Percentiles rank a stretch among this genome's conserved stretches.
Conservation (phyloP, 768 basidiomycete genomes). For the Rhodotorula paludigena region DNA sequence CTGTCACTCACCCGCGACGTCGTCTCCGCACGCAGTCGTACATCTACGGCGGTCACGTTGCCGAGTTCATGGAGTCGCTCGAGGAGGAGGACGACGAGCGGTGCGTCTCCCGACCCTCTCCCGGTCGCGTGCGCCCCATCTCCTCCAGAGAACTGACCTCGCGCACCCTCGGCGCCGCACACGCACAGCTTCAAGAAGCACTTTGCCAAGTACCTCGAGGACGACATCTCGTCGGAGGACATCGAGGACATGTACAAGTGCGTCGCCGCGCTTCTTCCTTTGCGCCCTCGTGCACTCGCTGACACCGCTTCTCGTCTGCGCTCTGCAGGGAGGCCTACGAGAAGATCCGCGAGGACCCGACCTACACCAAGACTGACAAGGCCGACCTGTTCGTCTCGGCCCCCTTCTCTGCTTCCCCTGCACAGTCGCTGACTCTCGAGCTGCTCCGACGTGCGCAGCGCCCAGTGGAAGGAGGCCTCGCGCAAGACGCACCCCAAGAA, state of each 20-base stretch:
- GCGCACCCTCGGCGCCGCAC: too few species aligned
- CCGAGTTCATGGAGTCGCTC: constrained; percentile 98
- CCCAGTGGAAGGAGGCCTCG: constrained; percentile 74
- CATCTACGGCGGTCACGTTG: constrained; percentile 71
- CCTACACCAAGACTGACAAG: constrained; percentile 73
- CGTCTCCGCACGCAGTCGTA: constrained; percentile 64
- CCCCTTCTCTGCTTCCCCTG: too few species aligned
- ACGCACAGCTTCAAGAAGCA: constrained; percentile 84
- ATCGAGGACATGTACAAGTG: constrained; percentile 82
- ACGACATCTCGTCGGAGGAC: constrained; percentile 90
- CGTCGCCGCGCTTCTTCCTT: background rate
- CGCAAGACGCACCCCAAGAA: constrained; percentile 48
- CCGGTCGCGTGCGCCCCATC: too few species aligned
- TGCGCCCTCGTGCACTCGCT: background rate
- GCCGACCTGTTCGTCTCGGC: too few species aligned
- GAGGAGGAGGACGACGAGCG: constrained; percentile 99
- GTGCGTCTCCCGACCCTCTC: constrained; percentile 50
- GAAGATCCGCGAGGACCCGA: constrained; percentile 90
- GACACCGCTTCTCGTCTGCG: background rate
- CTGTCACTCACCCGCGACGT: too few species aligned
- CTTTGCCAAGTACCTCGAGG: constrained; percentile 89
- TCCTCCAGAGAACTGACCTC: too few species aligned
- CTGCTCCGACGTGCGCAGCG: too few species aligned
- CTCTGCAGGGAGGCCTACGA: constrained; percentile 68
- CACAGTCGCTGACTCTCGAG: background rate